These are phyloP conservation scores for Lentinula boryana DNA, from an alignment of 768 basidiomycete species.

Conservation along the genomic window DNA sequence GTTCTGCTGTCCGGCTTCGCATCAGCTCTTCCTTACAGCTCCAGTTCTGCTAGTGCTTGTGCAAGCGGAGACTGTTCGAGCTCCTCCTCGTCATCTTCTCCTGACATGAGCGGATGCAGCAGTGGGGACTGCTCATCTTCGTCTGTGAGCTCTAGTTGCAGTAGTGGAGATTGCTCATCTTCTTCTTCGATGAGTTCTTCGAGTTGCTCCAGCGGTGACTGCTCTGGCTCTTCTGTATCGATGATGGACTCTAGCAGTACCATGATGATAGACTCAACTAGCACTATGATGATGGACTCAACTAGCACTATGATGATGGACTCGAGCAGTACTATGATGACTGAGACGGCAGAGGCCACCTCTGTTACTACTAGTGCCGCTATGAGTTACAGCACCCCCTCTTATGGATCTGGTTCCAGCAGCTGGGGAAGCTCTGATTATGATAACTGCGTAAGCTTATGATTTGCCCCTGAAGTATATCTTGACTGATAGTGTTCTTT, in stretches of 20 bases:
- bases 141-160: constrained; percentile 11
- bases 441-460: constrained; percentile 43
- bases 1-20: constrained; percentile 47
- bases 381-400: constrained; percentile 31
- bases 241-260: not conserved
- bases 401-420: constrained; percentile 58
- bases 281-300: not conserved
- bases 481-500: not conserved
- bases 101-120: not conserved
- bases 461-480: not conserved
- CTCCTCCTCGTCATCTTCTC: not conserved
- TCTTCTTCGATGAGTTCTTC: not conserved
- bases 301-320: not conserved
- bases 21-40: constrained; percentile 41
- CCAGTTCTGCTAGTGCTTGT: constrained; percentile 25
- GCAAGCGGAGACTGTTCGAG: not conserved
- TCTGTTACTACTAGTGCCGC: constrained; percentile 20
- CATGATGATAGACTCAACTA: constrained; percentile 21
- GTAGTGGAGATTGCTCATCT: constrained; percentile 4
- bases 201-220: too few species aligned
- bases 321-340: not conserved
- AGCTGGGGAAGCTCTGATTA: constrained; percentile 56
- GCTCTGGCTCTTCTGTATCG: not conserved
- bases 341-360: constrained; percentile 8
- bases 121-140: not conserved